A percentile compares a stretch with the other conserved stretches of the same genome.
phyloP scores from a whole-genome alignment of 176 grass and related monocot species.

The Musa schizocarpa region DNA sequence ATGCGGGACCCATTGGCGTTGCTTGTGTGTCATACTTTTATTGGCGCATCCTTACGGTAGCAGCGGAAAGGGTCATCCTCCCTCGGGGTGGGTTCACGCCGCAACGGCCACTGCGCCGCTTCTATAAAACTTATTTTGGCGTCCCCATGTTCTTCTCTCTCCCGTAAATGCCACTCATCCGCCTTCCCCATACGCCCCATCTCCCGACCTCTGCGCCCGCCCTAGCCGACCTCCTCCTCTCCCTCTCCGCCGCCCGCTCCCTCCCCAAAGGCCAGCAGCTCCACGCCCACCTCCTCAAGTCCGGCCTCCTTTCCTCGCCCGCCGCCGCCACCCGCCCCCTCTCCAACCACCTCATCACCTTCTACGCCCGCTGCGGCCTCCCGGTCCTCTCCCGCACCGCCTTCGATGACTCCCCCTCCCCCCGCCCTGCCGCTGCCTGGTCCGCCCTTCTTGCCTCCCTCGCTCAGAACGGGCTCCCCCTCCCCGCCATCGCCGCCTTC shows the following conservation, averaged over 20 bases:
- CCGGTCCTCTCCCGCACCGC: conserved; percentile 49
- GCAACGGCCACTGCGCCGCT: not conserved
- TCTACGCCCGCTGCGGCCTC: conserved; percentile 65
- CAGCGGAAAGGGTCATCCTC: too few species aligned
- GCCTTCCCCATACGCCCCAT: not conserved
- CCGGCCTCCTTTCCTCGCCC: conserved; percentile 35
- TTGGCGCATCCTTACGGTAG: too few species aligned
- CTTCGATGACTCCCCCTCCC: conserved; percentile 57
- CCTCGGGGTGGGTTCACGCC: too few species aligned
- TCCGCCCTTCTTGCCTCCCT: conserved; percentile 63
- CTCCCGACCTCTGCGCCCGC: conserved; percentile 22
- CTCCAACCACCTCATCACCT: conserved; percentile 76
- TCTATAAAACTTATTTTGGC: not conserved
- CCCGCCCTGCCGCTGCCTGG: conserved; percentile 50
- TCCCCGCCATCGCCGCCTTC: conserved; percentile 43
- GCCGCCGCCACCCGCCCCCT: conserved; percentile 41
- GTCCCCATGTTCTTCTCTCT: not conserved
- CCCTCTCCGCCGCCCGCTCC: conserved; percentile 48
- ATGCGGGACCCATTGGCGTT: too few species aligned
- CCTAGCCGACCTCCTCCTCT: conserved; percentile 41
- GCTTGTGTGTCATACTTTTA: too few species aligned
- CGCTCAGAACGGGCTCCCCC: conserved; percentile 50
- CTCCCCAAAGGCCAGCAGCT: conserved; percentile 74
- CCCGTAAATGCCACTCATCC: not conserved
- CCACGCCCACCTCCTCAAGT: conserved; percentile 64